Base-by-base conservation (phyloP, 805 yeast genomes). In the Wickerhamiella kurtzmanii region DNA sequence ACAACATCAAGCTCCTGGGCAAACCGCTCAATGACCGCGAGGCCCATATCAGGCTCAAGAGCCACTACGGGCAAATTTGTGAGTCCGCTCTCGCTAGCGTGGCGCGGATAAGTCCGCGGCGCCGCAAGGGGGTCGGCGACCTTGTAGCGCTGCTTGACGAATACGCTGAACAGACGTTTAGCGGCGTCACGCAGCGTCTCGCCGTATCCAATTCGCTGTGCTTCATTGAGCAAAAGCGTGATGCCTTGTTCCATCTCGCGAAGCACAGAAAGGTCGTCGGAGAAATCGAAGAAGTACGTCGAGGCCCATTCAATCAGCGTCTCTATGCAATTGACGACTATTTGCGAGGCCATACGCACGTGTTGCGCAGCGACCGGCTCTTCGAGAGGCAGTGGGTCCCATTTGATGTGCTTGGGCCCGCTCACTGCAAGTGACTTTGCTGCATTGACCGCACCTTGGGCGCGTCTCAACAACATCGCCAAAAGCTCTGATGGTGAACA, bases 261-360 rank as follows among this genome's bases (percentile, higher is more conserved):
- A 54, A 81, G 77, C 56, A 80, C 77, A 11, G 65, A 62, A 50
- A 80, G 58, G 54, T 82, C 84, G 59, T 79, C 82, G 3, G 80
- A 72, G 57, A 88, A 84, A 59, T 84, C 92, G 22, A 74, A 64
- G 60, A 80, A 87, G 59, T 82, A 84, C 53, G 80, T 79, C 41
- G 76, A 72, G 18, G 85, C 76, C 61, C 94, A 72, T 25, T 80
- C 73, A 40, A 77, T 72, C 48, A 86, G 66, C 0, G 86, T 84
- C 59, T 84, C 94, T 49, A 87, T 67, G 28, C 87, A 76, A 37
- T 94, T 94, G 36, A 82, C 70, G 59, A 87, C 92, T 39, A 88
- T 82, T 57, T 80, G 84, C 9, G 82, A 78, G 41, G 84, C 78
- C 46, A 77, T 72, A 15, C 41, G 22, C 16, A 38, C 20, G 25